These are phyloP conservation scores for Aspergillus cavernicola DNA, from an alignment of 495 filamentous ascomycete species.

Conservation along the genomic window DNA sequence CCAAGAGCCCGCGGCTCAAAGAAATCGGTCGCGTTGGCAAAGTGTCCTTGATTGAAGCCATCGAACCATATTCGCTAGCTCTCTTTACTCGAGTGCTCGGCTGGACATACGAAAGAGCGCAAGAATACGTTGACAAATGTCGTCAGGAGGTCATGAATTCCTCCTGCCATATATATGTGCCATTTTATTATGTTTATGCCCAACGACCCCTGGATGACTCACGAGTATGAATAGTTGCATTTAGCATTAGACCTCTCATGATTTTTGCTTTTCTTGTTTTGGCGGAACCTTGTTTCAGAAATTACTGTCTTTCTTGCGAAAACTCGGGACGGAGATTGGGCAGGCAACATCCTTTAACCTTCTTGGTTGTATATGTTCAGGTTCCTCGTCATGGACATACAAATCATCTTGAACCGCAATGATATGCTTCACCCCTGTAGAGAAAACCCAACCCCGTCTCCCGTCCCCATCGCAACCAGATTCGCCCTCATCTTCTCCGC, in stretches of 20 bases:
- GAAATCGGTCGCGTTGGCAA: constrained; percentile 43
- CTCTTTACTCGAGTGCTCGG: constrained; percentile 54
- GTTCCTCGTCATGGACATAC: not conserved
- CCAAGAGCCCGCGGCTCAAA: constrained; percentile 47
- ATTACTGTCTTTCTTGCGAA: not conserved
- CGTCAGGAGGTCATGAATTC: constrained; percentile 30
- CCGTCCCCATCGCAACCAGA: constrained; percentile 58
- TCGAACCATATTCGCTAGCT: constrained; percentile 51
- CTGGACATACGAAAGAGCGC: constrained; percentile 35
- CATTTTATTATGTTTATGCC: constrained; percentile 40
- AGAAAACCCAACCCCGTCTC: constrained; percentile 56
- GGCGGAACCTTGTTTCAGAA: not conserved
- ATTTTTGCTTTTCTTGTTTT: constrained; percentile 10
- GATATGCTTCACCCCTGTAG: constrained; percentile 35
- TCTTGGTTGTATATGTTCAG: not conserved
- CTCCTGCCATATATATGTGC: constrained; percentile 33
- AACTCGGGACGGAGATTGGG: not conserved
- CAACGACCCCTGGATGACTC: constrained; percentile 30
- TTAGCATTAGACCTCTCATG: constrained; percentile 8
- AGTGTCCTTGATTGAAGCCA: constrained; percentile 32
- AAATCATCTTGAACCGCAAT: not conserved
- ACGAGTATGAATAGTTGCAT: constrained; percentile 12
- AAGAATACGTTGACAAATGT: constrained; percentile 32
- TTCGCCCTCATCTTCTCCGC: constrained; percentile 49
- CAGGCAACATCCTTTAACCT: too few relatives aligned